Evolutionary conservation across 1,139 yeast species (phyloP).

Genomic region (Candida tunisiensis): DNA sequence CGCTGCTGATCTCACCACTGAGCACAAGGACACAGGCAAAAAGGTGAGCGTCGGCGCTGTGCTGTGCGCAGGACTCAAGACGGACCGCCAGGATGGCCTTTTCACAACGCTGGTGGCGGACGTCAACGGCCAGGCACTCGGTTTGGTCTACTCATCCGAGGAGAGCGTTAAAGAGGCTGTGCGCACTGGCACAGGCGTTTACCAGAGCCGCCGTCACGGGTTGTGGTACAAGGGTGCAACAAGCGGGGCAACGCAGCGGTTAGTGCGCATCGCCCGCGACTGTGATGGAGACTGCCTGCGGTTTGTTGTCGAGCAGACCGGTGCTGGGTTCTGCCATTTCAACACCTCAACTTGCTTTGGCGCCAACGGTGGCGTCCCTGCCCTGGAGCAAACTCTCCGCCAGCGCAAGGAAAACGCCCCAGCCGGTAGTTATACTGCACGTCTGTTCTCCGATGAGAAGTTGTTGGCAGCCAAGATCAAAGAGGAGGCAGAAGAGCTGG

Average conservation of each 20-base stretch:
- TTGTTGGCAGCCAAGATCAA: conserved; percentile 72
- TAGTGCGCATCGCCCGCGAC: conserved; percentile 52
- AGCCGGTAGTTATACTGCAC: conserved; percentile 79
- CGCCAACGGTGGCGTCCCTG: conserved; percentile 31
- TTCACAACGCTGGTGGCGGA: conserved; percentile 78
- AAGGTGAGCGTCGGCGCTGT: conserved; percentile 33
- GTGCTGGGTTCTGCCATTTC: conserved; percentile 86
- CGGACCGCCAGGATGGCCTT: conserved; percentile 80
- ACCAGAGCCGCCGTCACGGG: conserved; percentile 79
- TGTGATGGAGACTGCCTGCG: conserved; percentile 88
- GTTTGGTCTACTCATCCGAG: conserved; percentile 77
- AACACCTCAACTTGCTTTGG: conserved; percentile 74
- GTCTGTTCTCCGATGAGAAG: conserved; percentile 64
- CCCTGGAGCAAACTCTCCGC: conserved; percentile 48
- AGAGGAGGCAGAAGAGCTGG: conserved; percentile 93
- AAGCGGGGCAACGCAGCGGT: conserved; percentile 81
- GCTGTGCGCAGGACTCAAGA: conserved; percentile 38
- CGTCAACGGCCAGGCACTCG: conserved; percentile 47
- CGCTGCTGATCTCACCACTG: conserved; percentile 27
- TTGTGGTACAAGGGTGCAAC: conserved; percentile 95
- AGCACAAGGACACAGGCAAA: conserved; percentile 8
- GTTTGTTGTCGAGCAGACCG: conserved; percentile 68
- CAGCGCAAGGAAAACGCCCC: conserved; percentile 44
- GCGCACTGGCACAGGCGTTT: conserved; percentile 72
- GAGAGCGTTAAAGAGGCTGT: conserved; percentile 75